Evolutionary conservation across 257 asterid species (phyloP).

Genomic region (Solanum medicagineum): DNA sequence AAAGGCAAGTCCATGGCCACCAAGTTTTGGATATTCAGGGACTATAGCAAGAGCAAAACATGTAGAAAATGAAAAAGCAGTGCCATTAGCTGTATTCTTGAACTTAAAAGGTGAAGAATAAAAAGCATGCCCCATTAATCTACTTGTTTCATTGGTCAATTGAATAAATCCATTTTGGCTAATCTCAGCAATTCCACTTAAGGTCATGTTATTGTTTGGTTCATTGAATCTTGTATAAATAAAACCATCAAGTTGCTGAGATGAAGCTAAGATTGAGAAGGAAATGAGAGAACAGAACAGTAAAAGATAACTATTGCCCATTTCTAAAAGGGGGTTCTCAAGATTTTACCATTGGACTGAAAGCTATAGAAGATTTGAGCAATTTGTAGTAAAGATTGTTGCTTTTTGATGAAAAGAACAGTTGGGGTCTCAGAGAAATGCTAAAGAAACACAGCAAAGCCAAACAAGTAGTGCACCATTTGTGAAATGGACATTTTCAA

Average conservation of each 20-base stretch:
- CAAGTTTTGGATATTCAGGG: constrained; percentile 54
- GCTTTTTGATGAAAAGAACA: background rate
- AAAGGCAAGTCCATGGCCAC: constrained; percentile 79
- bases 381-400: background rate
- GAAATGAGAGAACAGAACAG: background rate
- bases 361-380: background rate
- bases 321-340: background rate
- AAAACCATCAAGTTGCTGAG: background rate
- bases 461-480: background rate
- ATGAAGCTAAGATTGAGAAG: background rate
- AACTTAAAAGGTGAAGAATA: constrained; percentile 34
- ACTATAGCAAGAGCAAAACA: constrained; percentile 40
- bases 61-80: constrained; percentile 50
- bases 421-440: background rate
- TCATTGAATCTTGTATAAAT: constrained; percentile 1
- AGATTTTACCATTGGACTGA: background rate
- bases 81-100: constrained; percentile 30
- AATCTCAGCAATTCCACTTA: constrained; percentile 29
- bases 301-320: background rate
- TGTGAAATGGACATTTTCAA: background rate
- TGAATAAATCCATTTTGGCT: constrained; percentile 24
- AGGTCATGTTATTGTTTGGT: background rate
- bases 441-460: background rate
- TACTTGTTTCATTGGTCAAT: constrained; percentile 34
- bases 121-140: constrained; percentile 44